Percentiles rank a stretch among this genome's conserved stretches.
Evolutionary conservation across 2,329 filamentous ascomycete species (phyloP).

Genomic region (Xylariaceae sp.): DNA sequence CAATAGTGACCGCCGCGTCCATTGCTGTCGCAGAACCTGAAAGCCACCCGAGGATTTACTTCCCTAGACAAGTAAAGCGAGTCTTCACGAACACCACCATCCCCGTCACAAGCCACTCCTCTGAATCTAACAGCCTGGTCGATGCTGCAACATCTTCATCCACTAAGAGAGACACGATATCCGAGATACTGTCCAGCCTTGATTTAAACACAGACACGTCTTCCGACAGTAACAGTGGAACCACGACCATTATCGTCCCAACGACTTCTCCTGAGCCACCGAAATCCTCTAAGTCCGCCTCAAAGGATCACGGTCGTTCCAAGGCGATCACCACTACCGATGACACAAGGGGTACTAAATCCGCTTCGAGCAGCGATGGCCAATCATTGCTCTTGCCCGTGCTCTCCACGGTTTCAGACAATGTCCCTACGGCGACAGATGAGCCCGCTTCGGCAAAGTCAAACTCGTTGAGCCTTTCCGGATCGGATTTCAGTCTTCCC

Average conservation of each 20-base stretch:
- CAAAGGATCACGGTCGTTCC: background rate
- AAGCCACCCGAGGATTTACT: conserved; percentile 39
- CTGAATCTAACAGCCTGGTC: conserved; percentile 18
- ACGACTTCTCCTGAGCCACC: conserved; percentile 12
- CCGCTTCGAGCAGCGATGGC: conserved; percentile 13
- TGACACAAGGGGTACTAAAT: background rate
- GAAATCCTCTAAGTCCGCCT: conserved; percentile 3
- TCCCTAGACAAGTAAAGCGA: conserved; percentile 39
- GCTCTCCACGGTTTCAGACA: conserved; percentile 3
- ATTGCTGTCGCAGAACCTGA: conserved; percentile 32
- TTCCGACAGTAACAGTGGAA: conserved; percentile 5
- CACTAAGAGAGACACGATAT: conserved; percentile 23
- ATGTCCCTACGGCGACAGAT: conserved; percentile 8
- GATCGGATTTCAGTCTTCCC: conserved; percentile 18
- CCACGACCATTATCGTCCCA: conserved; percentile 15
- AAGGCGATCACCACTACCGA: background rate
- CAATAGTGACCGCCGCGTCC: conserved; percentile 35
- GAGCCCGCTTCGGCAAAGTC: conserved; percentile 12
- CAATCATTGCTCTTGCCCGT: background rate
- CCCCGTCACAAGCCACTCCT: conserved; percentile 25
- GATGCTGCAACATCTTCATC: conserved; percentile 20
- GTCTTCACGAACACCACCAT: conserved; percentile 33
- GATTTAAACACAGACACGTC: conserved; percentile 10
- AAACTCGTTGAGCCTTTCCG: conserved; percentile 21
- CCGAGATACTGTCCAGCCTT: conserved; percentile 26